Conservation (phyloP, 1,284 basidiomycete genomes). For the Ganoderma sinense region DNA sequence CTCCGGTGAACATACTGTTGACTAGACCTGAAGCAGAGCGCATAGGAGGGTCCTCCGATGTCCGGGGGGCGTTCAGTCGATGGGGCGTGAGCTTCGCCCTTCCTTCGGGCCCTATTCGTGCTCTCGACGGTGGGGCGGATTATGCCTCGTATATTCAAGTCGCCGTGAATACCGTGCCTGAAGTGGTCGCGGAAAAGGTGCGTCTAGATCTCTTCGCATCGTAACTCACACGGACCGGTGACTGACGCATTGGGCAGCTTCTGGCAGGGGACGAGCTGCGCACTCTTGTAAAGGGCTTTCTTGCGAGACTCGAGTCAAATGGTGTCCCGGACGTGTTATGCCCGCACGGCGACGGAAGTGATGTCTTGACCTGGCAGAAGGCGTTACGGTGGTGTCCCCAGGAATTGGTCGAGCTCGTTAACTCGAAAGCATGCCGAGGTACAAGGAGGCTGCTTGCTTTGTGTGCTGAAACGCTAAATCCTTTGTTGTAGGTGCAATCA, state of each 20-base stretch:
- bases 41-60: slow-evolving; percentile 49
- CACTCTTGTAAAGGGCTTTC: slow-evolving; percentile 70
- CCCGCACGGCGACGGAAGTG: background rate
- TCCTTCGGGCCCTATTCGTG: background rate
- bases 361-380: slow-evolving; percentile 61
- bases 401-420: slow-evolving; percentile 82
- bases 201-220: slow-evolving; percentile 19
- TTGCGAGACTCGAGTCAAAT: slow-evolving; percentile 53
- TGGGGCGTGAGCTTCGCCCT: slow-evolving; percentile 79
- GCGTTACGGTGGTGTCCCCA: slow-evolving; percentile 82
- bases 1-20: slow-evolving; percentile 67
- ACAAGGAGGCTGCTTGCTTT: slow-evolving; percentile 26
- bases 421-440: slow-evolving; percentile 95
- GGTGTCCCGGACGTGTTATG: slow-evolving; percentile 27
- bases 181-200: slow-evolving; percentile 76
- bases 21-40: slow-evolving; percentile 65
- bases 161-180: slow-evolving; percentile 63
- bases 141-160: slow-evolving; percentile 62
- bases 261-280: slow-evolving; percentile 69
- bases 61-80: slow-evolving; percentile 58
- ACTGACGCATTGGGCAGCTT: slow-evolving; percentile 52
- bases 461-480: background rate
- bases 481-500: slow-evolving; percentile 80
- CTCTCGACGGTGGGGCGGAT: slow-evolving; percentile 28
- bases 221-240: background rate